A percentile compares a stretch with the other conserved stretches of the same genome.
Conservation (phyloP, 2,329 filamentous ascomycete species). For the Phoma sp. region DNA sequence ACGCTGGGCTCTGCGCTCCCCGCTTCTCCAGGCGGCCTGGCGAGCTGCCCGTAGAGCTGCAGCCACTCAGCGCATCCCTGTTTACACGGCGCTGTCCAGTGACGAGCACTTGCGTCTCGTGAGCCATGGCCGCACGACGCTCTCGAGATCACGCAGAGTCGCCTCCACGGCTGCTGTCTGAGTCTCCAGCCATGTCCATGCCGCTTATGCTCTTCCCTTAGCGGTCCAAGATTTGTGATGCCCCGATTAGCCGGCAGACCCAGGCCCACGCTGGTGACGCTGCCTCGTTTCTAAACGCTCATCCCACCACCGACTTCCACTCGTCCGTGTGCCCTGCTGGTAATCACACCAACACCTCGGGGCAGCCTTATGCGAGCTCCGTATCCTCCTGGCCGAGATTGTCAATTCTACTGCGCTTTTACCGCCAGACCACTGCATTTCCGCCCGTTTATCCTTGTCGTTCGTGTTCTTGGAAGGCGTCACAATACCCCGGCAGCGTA, state of each 20-base stretch:
- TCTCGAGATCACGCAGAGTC: not conserved
- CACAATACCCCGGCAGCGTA: conserved; percentile 20
- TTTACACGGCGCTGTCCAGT: conserved; percentile 12
- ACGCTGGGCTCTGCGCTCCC: conserved; percentile 10
- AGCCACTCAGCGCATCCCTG: conserved; percentile 14
- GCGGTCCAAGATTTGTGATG: conserved; percentile 18
- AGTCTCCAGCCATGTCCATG: not conserved
- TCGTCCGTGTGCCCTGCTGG: conserved; percentile 40
- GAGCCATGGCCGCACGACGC: conserved; percentile 29
- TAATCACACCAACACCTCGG: conserved; percentile 39
- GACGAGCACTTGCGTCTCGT: conserved; percentile 18
- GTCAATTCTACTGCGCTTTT: conserved; percentile 21
- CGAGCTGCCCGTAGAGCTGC: not conserved
- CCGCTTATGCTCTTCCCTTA: conserved; percentile 2
- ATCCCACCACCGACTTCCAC: conserved; percentile 39
- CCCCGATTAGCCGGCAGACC: conserved; percentile 41
- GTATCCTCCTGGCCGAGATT: conserved; percentile 47
- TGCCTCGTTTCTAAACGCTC: conserved; percentile 31
- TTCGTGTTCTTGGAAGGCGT: conserved; percentile 15
- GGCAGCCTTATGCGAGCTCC: conserved; percentile 30
- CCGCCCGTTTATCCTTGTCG: conserved; percentile 34
- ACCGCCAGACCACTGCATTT: conserved; percentile 36
- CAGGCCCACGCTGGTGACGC: conserved; percentile 26
- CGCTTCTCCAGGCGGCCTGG: conserved; percentile 21
- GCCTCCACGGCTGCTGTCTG: conserved; percentile 9